Conservation (phyloP, 2,329 filamentous ascomycete species). For the Chaetothyriales sp. region DNA sequence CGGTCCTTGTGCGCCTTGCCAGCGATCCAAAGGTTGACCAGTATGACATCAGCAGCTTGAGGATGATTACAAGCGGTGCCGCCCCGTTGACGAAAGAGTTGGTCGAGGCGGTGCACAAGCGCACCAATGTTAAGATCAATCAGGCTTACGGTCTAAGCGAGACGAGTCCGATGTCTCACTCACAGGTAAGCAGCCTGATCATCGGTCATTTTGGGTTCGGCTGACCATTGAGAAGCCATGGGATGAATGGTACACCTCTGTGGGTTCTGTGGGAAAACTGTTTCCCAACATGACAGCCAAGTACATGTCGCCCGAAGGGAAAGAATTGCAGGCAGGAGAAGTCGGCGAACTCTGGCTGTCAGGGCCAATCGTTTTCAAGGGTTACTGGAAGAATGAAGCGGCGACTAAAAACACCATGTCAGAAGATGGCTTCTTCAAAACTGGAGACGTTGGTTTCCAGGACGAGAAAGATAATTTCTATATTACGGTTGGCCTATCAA, state of each 20-base stretch:
- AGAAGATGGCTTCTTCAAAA: conserved; percentile 72
- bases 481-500: conserved; percentile 65
- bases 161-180: conserved; percentile 66
- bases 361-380: conserved; percentile 51
- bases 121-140: conserved; percentile 68
- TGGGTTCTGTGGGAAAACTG: conserved; percentile 67
- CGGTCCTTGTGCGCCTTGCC: conserved; percentile 64
- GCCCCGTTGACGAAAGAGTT: conserved; percentile 73
- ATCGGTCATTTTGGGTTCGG: conserved; percentile 45
- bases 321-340: conserved; percentile 49
- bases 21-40: conserved; percentile 66
- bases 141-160: conserved; percentile 88
- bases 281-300: conserved; percentile 69
- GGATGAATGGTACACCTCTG: conserved; percentile 61
- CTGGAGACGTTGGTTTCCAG: conserved; percentile 71
- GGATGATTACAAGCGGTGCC: conserved; percentile 77
- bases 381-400: conserved; percentile 46
- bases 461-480: conserved; percentile 67
- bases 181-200: conserved; percentile 41
- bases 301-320: conserved; percentile 51
- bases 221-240: conserved; percentile 58
- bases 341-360: conserved; percentile 55
- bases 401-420: conserved; percentile 42
- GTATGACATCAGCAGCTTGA: conserved; percentile 66
- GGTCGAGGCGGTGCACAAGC: conserved; percentile 58